Conservation (phyloP, 2,329 filamentous ascomycete species). For the Tolypocladium inflatum region DNA sequence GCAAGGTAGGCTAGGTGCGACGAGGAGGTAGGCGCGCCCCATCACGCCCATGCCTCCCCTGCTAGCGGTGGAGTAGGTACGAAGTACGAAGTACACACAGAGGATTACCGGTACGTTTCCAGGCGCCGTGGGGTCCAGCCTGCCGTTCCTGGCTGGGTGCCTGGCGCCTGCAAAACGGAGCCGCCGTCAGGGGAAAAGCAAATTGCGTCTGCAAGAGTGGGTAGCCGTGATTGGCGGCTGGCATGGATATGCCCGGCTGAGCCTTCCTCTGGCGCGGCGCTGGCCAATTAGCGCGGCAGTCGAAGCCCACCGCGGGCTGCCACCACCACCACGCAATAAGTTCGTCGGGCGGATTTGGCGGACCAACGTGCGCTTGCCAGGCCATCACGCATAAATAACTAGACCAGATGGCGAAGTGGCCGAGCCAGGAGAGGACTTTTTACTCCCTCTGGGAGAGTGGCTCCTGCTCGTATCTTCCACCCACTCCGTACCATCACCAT, state of each 20-base stretch:
- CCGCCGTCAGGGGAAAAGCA: slow-evolving; percentile 6
- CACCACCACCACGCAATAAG: not conserved
- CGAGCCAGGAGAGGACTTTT: not conserved
- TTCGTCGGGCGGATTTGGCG: not conserved
- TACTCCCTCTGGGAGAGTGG: not conserved
- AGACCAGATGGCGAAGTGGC: not conserved
- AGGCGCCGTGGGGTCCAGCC: not conserved
- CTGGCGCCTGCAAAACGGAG: not conserved
- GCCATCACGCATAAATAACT: not conserved
- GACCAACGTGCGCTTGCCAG: not conserved
- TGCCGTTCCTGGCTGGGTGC: not conserved
- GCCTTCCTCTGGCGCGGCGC: not conserved
- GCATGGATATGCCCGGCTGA: slow-evolving; percentile 1
- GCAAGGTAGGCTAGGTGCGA: not conserved
- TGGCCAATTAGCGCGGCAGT: not conserved
- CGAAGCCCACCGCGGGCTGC: not conserved
- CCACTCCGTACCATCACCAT: no score
- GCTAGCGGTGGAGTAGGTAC: not conserved
- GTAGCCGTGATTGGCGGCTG: slow-evolving; percentile 4
- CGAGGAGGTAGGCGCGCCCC: not conserved
- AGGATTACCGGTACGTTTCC: not conserved
- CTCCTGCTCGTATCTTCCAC: not conserved
- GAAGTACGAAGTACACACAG: no score
- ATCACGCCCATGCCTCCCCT: not conserved
- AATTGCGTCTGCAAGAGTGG: slow-evolving; percentile 6